Percentiles rank a stretch among this genome's conserved stretches.
These are phyloP conservation scores for Magnolia officinalis DNA, from an alignment of 164 flowering plant species.

Conservation along the genomic window DNA sequence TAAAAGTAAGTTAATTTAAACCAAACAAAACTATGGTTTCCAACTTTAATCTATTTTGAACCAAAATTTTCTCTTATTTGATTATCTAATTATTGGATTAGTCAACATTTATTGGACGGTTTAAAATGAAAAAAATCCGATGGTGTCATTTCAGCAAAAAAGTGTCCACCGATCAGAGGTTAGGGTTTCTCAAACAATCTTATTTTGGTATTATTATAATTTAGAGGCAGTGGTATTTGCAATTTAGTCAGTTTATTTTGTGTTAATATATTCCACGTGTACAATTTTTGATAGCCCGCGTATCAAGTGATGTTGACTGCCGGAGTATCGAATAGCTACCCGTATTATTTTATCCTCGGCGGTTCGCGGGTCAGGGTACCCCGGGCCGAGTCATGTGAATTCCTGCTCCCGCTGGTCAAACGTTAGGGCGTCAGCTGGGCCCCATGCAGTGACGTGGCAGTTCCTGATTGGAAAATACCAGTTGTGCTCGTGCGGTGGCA, in stretches of 20 bases:
- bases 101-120: too few species aligned
- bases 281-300: not conserved
- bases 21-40: too few species aligned
- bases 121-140: too few species aligned
- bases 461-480: not conserved
- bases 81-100: too few species aligned
- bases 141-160: not conserved
- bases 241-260: too few species aligned
- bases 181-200: too few species aligned
- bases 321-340: not conserved
- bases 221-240: too few species aligned
- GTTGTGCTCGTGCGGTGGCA: not conserved
- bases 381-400: slow-evolving; percentile 10
- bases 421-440: not conserved
- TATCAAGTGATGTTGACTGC: not conserved
- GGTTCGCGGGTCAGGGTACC: slow-evolving; percentile 20
- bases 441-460: slow-evolving; percentile 7
- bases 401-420: slow-evolving; percentile 6
- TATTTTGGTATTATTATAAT: too few species aligned
- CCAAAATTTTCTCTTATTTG: too few species aligned
- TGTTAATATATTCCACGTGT: too few species aligned
- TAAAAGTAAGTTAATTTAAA: too few species aligned
- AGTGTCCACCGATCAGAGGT: not conserved
- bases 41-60: too few species aligned
- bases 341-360: slow-evolving; percentile 1